Conservation (phyloP, 1,284 basidiomycete genomes). For the Ustilago vetiveriae region DNA sequence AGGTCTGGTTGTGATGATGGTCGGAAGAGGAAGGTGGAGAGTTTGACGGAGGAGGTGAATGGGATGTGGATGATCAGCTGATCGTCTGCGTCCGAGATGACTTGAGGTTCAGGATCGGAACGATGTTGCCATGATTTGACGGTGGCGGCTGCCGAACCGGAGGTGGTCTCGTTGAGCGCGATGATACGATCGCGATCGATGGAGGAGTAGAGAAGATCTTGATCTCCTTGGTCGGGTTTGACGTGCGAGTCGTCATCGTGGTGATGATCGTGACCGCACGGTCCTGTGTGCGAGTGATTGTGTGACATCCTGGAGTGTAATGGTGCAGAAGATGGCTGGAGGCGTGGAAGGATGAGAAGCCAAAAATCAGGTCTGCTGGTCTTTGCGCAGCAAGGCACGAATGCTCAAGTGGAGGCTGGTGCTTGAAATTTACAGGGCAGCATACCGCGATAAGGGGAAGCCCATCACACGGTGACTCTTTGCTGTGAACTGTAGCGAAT, state of each 20-base stretch:
- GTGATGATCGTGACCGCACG: constrained; percentile 42
- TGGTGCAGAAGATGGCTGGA: no score
- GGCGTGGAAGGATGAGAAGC: background rate
- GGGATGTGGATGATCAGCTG: constrained; percentile 60
- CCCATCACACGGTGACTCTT: no score
- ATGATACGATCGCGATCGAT: constrained; percentile 55
- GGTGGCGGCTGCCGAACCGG: constrained; percentile 30
- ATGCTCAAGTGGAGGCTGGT: background rate
- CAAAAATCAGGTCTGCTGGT: no score
- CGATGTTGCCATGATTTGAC: constrained; percentile 58
- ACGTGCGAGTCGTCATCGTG: constrained; percentile 63
- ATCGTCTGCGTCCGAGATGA: constrained; percentile 56
- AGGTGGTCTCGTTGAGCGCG: constrained; percentile 54
- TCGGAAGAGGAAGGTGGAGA: constrained; percentile 40
- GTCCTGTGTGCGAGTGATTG: constrained; percentile 49
- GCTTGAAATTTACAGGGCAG: no score
- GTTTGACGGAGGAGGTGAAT: constrained; percentile 58
- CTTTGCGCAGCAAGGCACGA: background rate
- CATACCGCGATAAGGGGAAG: no score
- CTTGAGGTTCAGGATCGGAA: constrained; percentile 18
- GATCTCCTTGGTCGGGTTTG: constrained; percentile 55
- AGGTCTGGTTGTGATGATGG: constrained; percentile 20
- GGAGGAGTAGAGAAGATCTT: constrained; percentile 51
- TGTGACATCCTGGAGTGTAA: no score
- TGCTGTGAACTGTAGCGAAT: no score